Percentiles rank a stretch among this genome's conserved stretches.
Conservation (phyloP, 805 yeast genomes). For the Saccharomycopsis fermentans region DNA sequence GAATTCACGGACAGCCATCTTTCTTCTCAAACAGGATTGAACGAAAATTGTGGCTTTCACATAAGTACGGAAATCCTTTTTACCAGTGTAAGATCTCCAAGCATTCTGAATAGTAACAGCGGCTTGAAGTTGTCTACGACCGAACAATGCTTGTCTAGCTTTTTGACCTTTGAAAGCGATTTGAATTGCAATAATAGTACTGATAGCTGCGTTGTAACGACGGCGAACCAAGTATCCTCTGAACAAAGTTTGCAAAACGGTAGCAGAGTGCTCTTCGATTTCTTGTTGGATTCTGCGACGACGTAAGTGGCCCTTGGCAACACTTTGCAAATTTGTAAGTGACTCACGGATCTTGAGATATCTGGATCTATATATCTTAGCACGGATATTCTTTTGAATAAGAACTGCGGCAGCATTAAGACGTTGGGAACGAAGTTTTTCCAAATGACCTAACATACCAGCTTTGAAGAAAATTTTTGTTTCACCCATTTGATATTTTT, state of each 20-base stretch:
- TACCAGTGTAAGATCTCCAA: slow-evolving; percentile 59
- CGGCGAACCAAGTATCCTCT: slow-evolving; percentile 46
- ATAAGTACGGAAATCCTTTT: slow-evolving; percentile 37
- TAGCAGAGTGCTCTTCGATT: slow-evolving; percentile 52
- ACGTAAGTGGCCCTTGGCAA: slow-evolving; percentile 50
- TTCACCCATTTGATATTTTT: slow-evolving; percentile 82
- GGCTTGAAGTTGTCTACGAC: slow-evolving; percentile 46
- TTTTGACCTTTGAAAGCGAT: slow-evolving; percentile 41
- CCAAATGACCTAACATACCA: slow-evolving; percentile 89
- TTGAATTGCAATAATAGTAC: slow-evolving; percentile 35
- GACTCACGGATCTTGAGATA: slow-evolving; percentile 47
- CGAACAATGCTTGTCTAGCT: slow-evolving; percentile 41
- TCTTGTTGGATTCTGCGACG: slow-evolving; percentile 48
- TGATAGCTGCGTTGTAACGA: slow-evolving; percentile 23
- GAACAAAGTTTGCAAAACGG: slow-evolving; percentile 54
- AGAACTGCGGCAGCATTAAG: slow-evolving; percentile 67
- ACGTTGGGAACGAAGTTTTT: slow-evolving; percentile 73
- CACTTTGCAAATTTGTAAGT: slow-evolving; percentile 46
- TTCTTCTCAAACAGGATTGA: slow-evolving; percentile 72
- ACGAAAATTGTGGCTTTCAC: slow-evolving; percentile 52
- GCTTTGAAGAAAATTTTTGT: slow-evolving; percentile 94
- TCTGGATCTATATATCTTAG: slow-evolving; percentile 48
- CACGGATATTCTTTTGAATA: slow-evolving; percentile 77
- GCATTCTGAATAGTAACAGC: slow-evolving; percentile 65
- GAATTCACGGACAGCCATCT: slow-evolving; percentile 58